Evolutionary conservation across 441 rosid genomes (phyloP).

Genomic region (Isatis lusitanica): DNA sequence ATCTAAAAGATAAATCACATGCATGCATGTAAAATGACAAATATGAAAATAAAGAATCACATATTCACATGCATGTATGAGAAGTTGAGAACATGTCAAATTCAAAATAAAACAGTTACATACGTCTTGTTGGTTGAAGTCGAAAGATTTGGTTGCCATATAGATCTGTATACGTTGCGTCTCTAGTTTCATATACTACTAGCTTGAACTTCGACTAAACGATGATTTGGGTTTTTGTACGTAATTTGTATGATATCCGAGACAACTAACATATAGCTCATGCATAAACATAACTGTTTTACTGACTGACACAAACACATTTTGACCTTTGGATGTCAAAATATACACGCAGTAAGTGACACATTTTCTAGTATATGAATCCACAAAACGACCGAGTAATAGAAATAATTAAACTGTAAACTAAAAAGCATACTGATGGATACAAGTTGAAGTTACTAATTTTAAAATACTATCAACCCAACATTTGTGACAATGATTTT

Average conservation of each 20-base stretch:
- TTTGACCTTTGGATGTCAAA: background rate
- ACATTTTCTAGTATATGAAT: background rate
- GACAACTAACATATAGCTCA: background rate
- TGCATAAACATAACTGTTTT: background rate
- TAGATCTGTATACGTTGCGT: constrained; percentile 9
- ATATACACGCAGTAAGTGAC: background rate
- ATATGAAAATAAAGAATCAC: background rate
- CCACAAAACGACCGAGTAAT: too few relatives aligned
- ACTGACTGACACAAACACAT: background rate
- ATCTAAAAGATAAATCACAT: constrained; percentile 11
- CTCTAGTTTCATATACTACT: background rate
- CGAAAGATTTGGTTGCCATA: constrained; percentile 21
- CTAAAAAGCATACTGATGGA: background rate
- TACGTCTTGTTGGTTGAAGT: constrained; percentile 7
- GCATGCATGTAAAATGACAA: constrained; percentile 12
- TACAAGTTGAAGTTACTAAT: background rate
- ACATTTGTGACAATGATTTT: background rate
- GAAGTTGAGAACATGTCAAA: constrained; percentile 26
- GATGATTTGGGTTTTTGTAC: background rate
- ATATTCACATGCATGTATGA: constrained; percentile 20
- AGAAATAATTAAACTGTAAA: background rate
- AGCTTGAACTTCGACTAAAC: background rate
- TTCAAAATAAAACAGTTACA: constrained; percentile 16
- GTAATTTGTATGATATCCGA: background rate
- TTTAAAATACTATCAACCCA: background rate